Conservation (phyloP, 1,284 basidiomycete species). For the Phylloporus gajari region DNA sequence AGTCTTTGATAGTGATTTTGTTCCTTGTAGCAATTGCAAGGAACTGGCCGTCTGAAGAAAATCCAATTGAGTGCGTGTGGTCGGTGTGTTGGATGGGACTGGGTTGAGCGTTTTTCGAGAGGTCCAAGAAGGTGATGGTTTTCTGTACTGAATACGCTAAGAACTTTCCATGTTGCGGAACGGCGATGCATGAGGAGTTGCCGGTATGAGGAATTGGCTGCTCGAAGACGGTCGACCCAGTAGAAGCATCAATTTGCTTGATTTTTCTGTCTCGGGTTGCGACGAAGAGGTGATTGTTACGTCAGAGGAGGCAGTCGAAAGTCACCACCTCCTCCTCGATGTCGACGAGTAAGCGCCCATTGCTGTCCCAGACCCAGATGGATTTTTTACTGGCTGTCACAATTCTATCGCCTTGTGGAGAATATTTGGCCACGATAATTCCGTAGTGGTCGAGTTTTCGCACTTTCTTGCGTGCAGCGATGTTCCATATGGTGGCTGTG, state of each 20-base stretch:
- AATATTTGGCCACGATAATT: constrained; percentile 10
- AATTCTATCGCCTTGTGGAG: constrained; percentile 7
- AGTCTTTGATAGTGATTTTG: not conserved
- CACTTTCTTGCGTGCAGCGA: too few relatives aligned
- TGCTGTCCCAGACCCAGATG: not conserved
- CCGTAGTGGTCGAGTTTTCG: too few relatives aligned
- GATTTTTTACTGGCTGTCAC: constrained; percentile 1
- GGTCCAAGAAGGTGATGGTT: not conserved
- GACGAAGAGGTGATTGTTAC: constrained; percentile 2
- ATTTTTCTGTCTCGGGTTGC: not conserved
- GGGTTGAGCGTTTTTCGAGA: not conserved
- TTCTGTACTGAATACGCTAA: not conserved
- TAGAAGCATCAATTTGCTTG: not conserved
- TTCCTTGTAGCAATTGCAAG: not conserved
- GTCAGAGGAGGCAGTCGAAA: constrained; percentile 7
- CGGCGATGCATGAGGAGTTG: not conserved
- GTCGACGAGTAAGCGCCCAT: not conserved
- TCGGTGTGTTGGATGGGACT: not conserved
- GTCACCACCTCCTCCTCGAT: too few relatives aligned
- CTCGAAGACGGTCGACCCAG: not conserved
- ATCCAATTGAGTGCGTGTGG: not conserved
- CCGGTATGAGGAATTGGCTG: not conserved
- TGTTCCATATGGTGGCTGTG: too few relatives aligned
- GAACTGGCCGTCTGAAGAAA: not conserved
- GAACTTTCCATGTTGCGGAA: not conserved